These are phyloP conservation scores for Chlamydomonas sp. DNA, from an alignment of 139 green algal genomes.

Conservation along the genomic window DNA sequence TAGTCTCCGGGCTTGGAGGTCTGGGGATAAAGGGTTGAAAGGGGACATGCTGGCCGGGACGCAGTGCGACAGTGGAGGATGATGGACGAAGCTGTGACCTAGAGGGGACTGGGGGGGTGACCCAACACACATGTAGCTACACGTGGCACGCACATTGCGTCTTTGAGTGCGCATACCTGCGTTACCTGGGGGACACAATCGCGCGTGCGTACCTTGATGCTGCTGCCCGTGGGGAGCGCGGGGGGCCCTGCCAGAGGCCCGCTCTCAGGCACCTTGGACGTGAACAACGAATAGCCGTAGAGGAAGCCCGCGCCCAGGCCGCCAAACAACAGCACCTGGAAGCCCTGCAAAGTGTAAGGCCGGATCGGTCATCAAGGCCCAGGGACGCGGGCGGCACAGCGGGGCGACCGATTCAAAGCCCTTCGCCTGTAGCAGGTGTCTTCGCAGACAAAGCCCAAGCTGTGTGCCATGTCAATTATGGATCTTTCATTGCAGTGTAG, in stretches of 20 bases:
- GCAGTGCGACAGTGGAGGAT: background rate
- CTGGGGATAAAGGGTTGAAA: background rate
- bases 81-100: background rate
- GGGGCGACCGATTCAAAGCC: too few species aligned
- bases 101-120: background rate
- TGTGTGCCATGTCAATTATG: too few species aligned
- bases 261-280: constrained; percentile 6
- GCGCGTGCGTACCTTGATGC: background rate
- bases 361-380: background rate
- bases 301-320: constrained; percentile 24
- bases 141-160: too few species aligned
- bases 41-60: background rate
- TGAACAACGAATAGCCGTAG: constrained; percentile 51
- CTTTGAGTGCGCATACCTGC: too few species aligned
- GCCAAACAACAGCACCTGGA: constrained; percentile 33
- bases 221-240: background rate
- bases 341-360: background rate
- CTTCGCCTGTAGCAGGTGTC: too few species aligned
- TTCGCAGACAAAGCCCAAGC: too few species aligned
- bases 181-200: too few species aligned
- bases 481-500: too few species aligned
- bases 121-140: background rate
- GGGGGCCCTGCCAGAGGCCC: constrained; percentile 3
- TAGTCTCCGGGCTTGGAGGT: constrained; percentile 68
- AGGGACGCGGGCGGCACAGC: too few species aligned